Evolutionary conservation across 768 basidiomycete species (phyloP), one percentile per base, ranked within the genome.

Genomic region (Chalciporus pseudorubinellus): DNA sequence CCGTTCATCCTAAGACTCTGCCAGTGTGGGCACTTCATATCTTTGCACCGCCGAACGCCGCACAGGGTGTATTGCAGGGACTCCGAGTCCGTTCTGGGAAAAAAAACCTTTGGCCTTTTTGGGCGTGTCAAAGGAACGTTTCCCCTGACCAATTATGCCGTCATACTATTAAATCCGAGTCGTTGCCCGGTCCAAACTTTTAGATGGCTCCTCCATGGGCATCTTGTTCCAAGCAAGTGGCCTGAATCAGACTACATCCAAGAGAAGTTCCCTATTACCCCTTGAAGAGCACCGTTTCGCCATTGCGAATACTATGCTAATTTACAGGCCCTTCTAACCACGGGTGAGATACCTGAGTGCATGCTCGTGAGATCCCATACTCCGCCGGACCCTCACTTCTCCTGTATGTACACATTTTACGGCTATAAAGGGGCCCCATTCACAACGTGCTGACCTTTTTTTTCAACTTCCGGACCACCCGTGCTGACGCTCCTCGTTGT

Each of bases 81-180:
- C 45, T 26, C 26, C 26, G 50, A 51, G 39, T 26, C 26, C 26
- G 26, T 7, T 51, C 50, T 45, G 42, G 26, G 44, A 51, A n/a
- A n/a, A n/a, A n/a, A n/a, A n/a, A 46, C 26, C 4, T 50, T n/a
- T 21, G n/a, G n/a, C 43, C 43, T 19, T 29, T 44, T 16, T n/a
- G 16, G 26, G 34, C 7, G 33, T 34, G 33, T 14, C 7, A 16
- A 6, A 34, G 2, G 16, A 34, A 16, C 14, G 13, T 9, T 7
- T 14, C 33, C 6, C 3, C 12, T 33, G 31, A 13, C 12, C 12
- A 6, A 13, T 34, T 1, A 34, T 34, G 33, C 33, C 33, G 33
- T 34, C 33, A 34, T 14, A 34, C 3, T 6, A 9, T 3, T 33
- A 33, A 9, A 33, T 33, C 13, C 31, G n/a, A n/a, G n/a, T n/a